Evolutionary conservation across 805 yeast species (phyloP).

Genomic region (Metschnikowia sp.): DNA sequence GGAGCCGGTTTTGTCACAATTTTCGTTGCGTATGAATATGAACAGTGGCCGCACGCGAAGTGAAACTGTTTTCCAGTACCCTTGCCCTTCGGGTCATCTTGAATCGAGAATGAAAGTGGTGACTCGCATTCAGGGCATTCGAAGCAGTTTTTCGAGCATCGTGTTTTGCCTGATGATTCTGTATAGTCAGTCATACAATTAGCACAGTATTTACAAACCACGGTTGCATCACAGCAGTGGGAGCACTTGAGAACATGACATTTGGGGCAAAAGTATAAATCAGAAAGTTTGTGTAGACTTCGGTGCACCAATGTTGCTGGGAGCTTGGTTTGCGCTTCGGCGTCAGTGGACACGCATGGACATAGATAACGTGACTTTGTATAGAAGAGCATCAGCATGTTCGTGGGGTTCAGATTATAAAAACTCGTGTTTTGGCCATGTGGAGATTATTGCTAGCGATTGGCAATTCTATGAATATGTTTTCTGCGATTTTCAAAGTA

Average conservation of each 20-base stretch:
- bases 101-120: conserved; percentile 21
- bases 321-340: conserved; percentile 1
- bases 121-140: conserved; percentile 36
- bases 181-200: conserved; percentile 37
- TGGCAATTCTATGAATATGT: no score
- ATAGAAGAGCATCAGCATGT: conserved; percentile 7
- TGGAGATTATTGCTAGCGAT: no score
- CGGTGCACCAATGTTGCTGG: conserved; percentile 1
- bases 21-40: conserved; percentile 13
- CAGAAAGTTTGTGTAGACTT: conserved; percentile 19
- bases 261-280: conserved; percentile 34
- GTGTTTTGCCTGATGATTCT: conserved; percentile 15
- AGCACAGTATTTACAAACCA: conserved; percentile 34
- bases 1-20: conserved; percentile 17
- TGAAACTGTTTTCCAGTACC: conserved; percentile 11
- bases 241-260: conserved; percentile 32
- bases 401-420: no score
- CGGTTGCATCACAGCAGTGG: conserved; percentile 23
- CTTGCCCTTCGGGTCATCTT: conserved; percentile 13
- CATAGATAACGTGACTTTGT: conserved; percentile 13
- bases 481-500: no score
- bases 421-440: no score
- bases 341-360: conserved; percentile 9
- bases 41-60: conserved; percentile 14
- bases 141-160: conserved; percentile 40